A percentile compares a stretch with the other conserved stretches of the same genome.
Conservation (phyloP, 805 yeast species). For the Starmerella davenportii region DNA sequence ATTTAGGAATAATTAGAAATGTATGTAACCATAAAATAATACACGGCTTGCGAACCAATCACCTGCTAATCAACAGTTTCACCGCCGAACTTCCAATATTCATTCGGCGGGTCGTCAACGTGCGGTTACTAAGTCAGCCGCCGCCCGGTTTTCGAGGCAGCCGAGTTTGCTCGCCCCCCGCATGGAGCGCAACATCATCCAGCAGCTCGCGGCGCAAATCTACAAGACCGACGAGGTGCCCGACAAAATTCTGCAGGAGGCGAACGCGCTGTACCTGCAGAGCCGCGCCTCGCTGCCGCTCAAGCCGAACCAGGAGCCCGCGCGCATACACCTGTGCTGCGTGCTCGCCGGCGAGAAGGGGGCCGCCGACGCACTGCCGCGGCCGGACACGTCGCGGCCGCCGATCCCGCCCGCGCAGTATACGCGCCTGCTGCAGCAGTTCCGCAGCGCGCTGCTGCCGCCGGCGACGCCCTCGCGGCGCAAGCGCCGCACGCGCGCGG, state of each 20-base stretch:
- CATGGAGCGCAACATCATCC: slow-evolving; percentile 7
- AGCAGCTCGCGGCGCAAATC: slow-evolving; percentile 3
- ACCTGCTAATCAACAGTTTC: too few relatives aligned
- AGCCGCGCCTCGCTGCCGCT: slow-evolving; percentile 11
- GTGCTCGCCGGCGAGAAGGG: slow-evolving; percentile 13
- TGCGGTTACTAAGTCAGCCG: too few relatives aligned
- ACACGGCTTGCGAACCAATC: too few relatives aligned
- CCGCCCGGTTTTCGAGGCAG: too few relatives aligned
- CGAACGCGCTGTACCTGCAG: slow-evolving; percentile 7
- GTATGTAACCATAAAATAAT: too few relatives aligned
- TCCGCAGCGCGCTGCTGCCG: slow-evolving; percentile 5
- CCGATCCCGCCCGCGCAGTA: slow-evolving; percentile 15
- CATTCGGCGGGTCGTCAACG: too few relatives aligned
- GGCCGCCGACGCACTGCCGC: slow-evolving; percentile 4
- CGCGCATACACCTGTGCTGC: slow-evolving; percentile 15
- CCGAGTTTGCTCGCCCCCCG: too few relatives aligned
- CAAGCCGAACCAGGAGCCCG: slow-evolving; percentile 16
- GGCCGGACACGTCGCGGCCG: slow-evolving; percentile 8
- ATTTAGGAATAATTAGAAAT: too few relatives aligned
- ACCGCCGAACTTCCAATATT: too few relatives aligned
- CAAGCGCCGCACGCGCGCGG: neutral
- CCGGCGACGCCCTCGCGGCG: slow-evolving; percentile 1
- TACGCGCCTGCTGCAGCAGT: slow-evolving; percentile 8
- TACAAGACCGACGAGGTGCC: slow-evolving; percentile 6
- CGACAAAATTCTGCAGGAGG: slow-evolving; percentile 4